These are phyloP conservation scores for Aspergillus intermedius DNA, from an alignment of 2,329 filamentous ascomycete genomes.

Conservation along the genomic window DNA sequence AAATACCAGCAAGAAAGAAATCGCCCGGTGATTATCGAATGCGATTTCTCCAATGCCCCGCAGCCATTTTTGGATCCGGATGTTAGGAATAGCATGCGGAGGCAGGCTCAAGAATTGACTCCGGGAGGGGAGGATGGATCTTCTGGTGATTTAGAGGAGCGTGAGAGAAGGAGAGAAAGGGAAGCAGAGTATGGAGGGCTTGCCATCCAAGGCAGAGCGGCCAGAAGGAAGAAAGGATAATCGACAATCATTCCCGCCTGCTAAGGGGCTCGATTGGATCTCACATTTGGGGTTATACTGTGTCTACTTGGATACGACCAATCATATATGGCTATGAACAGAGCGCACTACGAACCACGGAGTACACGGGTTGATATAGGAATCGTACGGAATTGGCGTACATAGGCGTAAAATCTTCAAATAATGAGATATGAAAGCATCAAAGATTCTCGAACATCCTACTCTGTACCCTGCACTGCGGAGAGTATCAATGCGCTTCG, in stretches of 20 bases:
- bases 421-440: no score
- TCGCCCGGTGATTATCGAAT: not conserved
- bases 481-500: no score
- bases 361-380: no score
- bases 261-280: no score
- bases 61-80: conserved; percentile 1
- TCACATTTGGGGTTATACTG: no score
- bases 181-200: not conserved
- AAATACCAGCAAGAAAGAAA: not conserved
- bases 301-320: no score
- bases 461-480: no score
- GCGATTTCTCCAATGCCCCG: not conserved
- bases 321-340: no score
- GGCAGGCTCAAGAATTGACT: not conserved
- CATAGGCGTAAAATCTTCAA: no score
- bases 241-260: not conserved
- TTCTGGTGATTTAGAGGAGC: not conserved
- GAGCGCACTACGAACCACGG: no score
- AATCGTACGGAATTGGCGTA: no score
- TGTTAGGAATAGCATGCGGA: not conserved
- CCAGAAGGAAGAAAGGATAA: not conserved
- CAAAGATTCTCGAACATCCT: no score
- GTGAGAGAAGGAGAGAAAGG: not conserved
- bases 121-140: not conserved
- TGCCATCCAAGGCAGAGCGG: not conserved